Conservation (phyloP, 108 stramenopile species). For the Pseudonitzschia delicatissima region DNA sequence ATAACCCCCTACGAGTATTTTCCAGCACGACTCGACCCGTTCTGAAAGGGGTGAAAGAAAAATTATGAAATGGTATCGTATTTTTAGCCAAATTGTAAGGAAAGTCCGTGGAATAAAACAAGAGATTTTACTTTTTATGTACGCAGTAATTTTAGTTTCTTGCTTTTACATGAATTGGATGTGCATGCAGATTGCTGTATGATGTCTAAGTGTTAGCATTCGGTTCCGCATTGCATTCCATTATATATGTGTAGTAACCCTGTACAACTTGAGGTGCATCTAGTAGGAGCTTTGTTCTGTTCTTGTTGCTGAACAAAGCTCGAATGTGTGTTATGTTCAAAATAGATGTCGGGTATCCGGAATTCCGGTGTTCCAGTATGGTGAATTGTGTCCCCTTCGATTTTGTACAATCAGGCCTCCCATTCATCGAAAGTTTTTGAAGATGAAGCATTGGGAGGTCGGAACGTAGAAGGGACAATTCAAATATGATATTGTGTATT, state of each 20-base stretch:
- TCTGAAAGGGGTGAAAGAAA: too few relatives aligned
- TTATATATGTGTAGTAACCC: neutral
- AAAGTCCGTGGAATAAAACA: too few relatives aligned
- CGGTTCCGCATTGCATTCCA: neutral
- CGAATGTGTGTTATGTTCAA: neutral
- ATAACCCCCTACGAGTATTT: too few relatives aligned
- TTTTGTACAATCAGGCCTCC: neutral
- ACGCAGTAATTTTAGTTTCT: too few relatives aligned
- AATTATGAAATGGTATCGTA: too few relatives aligned
- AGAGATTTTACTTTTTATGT: too few relatives aligned
- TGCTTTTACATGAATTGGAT: neutral
- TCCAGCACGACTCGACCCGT: too few relatives aligned
- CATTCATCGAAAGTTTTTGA: neutral
- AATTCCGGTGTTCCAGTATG: neutral
- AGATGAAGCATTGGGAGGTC: neutral
- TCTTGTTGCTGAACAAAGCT: too few relatives aligned
- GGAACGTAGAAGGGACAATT: neutral
- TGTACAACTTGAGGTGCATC: neutral
- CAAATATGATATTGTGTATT: neutral
- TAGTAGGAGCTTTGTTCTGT: neutral
- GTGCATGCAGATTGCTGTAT: neutral
- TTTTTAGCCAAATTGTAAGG: too few relatives aligned
- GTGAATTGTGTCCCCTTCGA: neutral
- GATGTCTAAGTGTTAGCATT: slow-evolving; percentile 9
- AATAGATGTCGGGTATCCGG: neutral